Evolutionary conservation across 1,139 yeast genomes (phyloP).

Genomic region (Chernovozyma sophiae-reginae): DNA sequence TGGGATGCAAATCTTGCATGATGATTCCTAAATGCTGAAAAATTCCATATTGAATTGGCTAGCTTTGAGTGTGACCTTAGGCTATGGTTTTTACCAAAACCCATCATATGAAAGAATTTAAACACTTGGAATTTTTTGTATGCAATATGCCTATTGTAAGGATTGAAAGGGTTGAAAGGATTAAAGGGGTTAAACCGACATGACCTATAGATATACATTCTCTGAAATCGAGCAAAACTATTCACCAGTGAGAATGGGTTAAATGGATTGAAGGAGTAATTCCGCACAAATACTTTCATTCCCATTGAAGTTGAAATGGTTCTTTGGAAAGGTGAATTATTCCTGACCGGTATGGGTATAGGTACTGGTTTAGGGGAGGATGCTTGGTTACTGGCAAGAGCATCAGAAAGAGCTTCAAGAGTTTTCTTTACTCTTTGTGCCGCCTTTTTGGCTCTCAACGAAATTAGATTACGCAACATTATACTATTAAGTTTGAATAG

Average conservation of each 20-base stretch:
- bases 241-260: conserved; percentile 6
- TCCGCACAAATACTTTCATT: not conserved
- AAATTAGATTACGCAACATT: conserved; percentile 12
- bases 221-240: conserved; percentile 1
- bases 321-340: conserved; percentile 6
- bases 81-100: not conserved
- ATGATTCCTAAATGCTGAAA: conserved; percentile 5
- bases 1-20: not conserved
- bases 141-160: conserved; percentile 1
- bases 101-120: not conserved
- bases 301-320: not conserved
- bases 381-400: conserved; percentile 15
- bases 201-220: not conserved
- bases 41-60: conserved; percentile 5
- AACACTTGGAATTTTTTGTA: conserved; percentile 2
- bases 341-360: conserved; percentile 20
- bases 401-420: conserved; percentile 28
- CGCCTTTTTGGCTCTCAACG: conserved; percentile 23
- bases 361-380: conserved; percentile 19
- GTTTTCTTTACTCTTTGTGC: conserved; percentile 26
- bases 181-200: conserved; percentile 6
- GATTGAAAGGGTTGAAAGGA: conserved; percentile 7
- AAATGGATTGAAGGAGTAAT: conserved; percentile 8
- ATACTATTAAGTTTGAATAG: too few species aligned
- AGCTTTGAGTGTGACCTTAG: conserved; percentile 1